Evolutionary conservation across 2,329 filamentous ascomycete genomes (phyloP), one percentile per base, ranked within the genome.

Genomic region (Aspergillus persii): DNA sequence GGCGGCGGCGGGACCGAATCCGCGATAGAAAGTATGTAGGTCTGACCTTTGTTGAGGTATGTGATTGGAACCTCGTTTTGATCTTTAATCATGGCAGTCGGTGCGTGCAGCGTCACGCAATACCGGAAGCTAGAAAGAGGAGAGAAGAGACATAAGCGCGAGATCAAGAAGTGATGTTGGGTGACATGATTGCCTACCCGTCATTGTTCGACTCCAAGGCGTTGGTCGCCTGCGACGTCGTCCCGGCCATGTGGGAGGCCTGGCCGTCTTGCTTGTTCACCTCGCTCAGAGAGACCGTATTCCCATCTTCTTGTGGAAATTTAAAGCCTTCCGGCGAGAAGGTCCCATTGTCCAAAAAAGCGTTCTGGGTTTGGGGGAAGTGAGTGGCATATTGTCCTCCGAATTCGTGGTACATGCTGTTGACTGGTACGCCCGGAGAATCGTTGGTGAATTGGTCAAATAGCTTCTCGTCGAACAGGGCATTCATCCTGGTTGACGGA

Each of bases 11-110:
- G 26, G n/a, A 30, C 30, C 9, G 11, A 51, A 51, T 51, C 49
- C 12, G 30, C n/a, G 5, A 51, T 23, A n/a, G 29, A 51, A 9
- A 51, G 30, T 31, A 51, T 12, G n/a, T 51, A 51, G 8, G 49
- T 27, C 3, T 51, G 49, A 30, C 49, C 49, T 51, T 51, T 51
- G 29, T 51, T 51, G 49, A 51, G 49, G n/a, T 51, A 51, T 9
- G 49, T 51, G 7, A 51, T 23, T 8, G 49, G 49, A 31, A 31
- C 15, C 4, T 51, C 49, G 8, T 33, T 18, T 33, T 31, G 27
- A 30, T 51, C 11, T n/a, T 51, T 51, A 29, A 51, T 31, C 49
- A 51, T 51, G 12, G 49, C 49, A 7, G 49, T 51, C 23, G 27
- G 49, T 12, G 49, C 49, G 8, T 51, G 49, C n/a, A 51, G 29